Base-by-base conservation (phyloP, 768 basidiomycete species). In the Tricholoma sp. region DNA sequence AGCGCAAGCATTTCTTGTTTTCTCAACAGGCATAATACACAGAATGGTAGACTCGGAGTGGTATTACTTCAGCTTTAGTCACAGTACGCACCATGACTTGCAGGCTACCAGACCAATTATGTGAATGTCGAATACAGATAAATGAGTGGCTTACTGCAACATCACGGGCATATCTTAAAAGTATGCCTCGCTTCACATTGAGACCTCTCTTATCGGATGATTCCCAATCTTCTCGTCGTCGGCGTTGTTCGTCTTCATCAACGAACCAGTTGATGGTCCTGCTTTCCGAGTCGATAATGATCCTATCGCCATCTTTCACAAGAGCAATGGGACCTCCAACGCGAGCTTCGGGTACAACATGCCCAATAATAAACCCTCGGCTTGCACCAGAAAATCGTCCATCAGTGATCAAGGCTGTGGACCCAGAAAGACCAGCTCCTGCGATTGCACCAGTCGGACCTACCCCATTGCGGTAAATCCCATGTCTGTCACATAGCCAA, bases 341-440 rank as follows among this genome's bases (percentile, higher is more conserved):
- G 32, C 80, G 81, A 17, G 91, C 91, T 68, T 81, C 80, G 18
- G 80, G 80, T 7, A 80, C 79, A 12, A 80, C 78, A 57, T 81
- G 80, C 1, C 80, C 91, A 71, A 76, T 76, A 52, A 80, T 79
- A 66, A 77, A 80, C 10, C 77, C 78, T 44, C 72, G 69, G 61
- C 73, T 89, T 2, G 91, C 92, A 13, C 92, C 92, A 17, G 88
- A 90, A 78, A 94, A 94, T 15, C 92, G 83, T 50, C 92, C 92
- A 66, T 95, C 92, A 0, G 92, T 95, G 61, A 95, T 86, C 50
- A 95, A 77, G 1, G 89, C 89, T 2, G 89, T 91, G 32, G 84
- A 84, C 48, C 81, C 80, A 42, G 86, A 83, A 24, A 95, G 76
- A 28, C 92, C 91, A 48, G 91, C 91, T 18, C 92, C 92, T 65